Evolutionary conservation across 1,284 basidiomycete genomes (phyloP), one percentile per base, ranked within the genome.

Genomic region (Boletus semigastroideus): DNA sequence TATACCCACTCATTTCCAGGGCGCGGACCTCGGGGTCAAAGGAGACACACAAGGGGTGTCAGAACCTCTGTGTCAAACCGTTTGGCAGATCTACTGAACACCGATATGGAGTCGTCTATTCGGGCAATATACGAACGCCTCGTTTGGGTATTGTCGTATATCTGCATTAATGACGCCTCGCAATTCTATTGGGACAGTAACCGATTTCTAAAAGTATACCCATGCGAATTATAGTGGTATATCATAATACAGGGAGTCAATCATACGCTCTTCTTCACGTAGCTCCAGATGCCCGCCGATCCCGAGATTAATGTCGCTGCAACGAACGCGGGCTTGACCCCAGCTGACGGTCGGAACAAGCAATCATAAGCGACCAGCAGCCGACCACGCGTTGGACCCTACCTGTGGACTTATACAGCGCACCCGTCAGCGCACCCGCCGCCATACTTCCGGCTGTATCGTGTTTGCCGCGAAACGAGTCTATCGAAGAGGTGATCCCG

Each of bases 321-420:
- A 55, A 91, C 90, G 56, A 94, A 72, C 61, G 92, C 91, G 60
- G 95, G 92, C 67, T 84, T 87, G 50, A 95, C 78, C 56, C 97
- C 96, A 72, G 95, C 95, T 96, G 71, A 56, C 56, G 60, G 64
- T 58, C 58, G 9, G 58, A 65, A 69, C 44, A 46, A 65, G 69
- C 42, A 46, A 34, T 48, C 46, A 52, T 71, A 61, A 74, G 68
- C 71, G 71, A 60, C 65, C 69, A 64, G 65, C 64, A 63, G 62
- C 58, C 53, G 54, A 43, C 56, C 51, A 55, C 59, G 64, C 61
- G 61, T 58, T 52, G 53, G 33, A 52, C 72, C 85, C 66, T 72
- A 96, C 94, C 91, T 60, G 95, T 97, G 53, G 89, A 92, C 74
- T 95, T 98, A 82, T 87, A 99, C 51, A 98, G 72, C 36, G 86